phyloP scores from a whole-genome alignment of 1,284 basidiomycete species.

The Cerrena zonata region DNA sequence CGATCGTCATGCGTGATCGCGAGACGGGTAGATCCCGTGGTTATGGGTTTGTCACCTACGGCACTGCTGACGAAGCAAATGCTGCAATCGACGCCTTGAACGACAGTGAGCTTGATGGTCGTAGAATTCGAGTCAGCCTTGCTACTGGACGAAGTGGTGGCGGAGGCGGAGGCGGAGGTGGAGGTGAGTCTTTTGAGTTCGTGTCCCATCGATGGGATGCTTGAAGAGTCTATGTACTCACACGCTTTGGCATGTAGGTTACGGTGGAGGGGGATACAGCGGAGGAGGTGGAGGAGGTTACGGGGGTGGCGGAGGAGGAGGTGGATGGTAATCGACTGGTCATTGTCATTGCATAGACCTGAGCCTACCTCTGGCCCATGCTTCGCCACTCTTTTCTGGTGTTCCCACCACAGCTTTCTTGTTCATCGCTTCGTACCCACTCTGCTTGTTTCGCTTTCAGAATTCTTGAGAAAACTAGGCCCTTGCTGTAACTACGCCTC shows the following conservation, averaged over 20 bases:
- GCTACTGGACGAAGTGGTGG: constrained; percentile 77
- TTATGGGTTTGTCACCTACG: constrained; percentile 91
- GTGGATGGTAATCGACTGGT: neutral
- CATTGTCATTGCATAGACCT: neutral
- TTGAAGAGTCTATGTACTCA: neutral
- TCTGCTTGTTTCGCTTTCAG: too few relatives aligned
- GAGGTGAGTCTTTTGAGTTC: too few relatives aligned
- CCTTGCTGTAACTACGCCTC: too few relatives aligned
- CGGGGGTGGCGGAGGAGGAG: constrained; percentile 23
- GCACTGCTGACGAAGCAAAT: constrained; percentile 60
- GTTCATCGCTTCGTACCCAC: too few relatives aligned
- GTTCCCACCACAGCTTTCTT: too few relatives aligned
- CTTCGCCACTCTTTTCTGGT: neutral
- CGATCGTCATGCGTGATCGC: constrained; percentile 96
- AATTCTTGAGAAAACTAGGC: too few relatives aligned
- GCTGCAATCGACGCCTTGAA: constrained; percentile 76
- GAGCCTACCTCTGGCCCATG: neutral
- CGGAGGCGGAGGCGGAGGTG: constrained; percentile 45
- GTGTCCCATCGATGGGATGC: neutral
- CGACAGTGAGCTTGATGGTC: constrained; percentile 90
- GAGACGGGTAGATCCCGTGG: constrained; percentile 94
- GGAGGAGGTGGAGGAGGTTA: constrained; percentile 23
- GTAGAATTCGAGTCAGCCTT: constrained; percentile 89
- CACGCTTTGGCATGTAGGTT: constrained; percentile 25
- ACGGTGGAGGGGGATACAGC: constrained; percentile 23